phyloP scores from a whole-genome alignment of 2,329 filamentous ascomycete genomes.

The Fusarium papillatum region DNA sequence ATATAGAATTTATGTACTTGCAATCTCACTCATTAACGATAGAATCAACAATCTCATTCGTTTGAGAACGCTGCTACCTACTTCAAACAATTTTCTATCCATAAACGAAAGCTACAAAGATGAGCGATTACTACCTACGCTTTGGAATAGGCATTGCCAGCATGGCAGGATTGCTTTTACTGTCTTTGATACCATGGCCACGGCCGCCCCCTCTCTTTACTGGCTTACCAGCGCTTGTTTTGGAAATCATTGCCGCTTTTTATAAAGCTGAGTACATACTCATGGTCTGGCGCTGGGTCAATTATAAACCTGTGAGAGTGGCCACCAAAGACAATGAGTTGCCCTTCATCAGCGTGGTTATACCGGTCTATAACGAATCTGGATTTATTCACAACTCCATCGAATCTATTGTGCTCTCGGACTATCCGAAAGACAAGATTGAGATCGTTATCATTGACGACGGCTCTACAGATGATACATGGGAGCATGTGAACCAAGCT shows the following conservation, averaged over 20 bases:
- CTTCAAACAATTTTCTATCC: neutral
- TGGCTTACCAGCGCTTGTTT: conserved; percentile 4
- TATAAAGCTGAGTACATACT: conserved; percentile 1
- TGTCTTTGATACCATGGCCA: conserved; percentile 13
- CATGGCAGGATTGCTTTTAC: conserved; percentile 2
- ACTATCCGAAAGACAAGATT: conserved; percentile 15
- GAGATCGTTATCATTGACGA: conserved; percentile 4
- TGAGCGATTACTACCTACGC: neutral
- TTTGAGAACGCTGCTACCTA: neutral
- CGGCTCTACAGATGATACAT: conserved; percentile 14
- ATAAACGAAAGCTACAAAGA: neutral
- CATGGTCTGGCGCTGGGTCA: conserved; percentile 8
- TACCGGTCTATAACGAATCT: conserved; percentile 11
- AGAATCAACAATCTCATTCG: neutral
- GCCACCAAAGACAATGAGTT: neutral
- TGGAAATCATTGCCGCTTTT: neutral
- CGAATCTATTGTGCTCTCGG: conserved; percentile 1
- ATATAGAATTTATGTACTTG: neutral
- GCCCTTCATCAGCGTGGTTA: conserved; percentile 7
- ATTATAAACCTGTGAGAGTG: neutral
- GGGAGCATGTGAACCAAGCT: conserved; percentile 11
- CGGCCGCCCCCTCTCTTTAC: conserved; percentile 6
- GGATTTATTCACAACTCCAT: conserved; percentile 9
- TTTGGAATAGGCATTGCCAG: conserved; percentile 1
- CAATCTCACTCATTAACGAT: neutral